Conservation (phyloP, 176 grass and related monocot species). For the Juncus effusus region DNA sequence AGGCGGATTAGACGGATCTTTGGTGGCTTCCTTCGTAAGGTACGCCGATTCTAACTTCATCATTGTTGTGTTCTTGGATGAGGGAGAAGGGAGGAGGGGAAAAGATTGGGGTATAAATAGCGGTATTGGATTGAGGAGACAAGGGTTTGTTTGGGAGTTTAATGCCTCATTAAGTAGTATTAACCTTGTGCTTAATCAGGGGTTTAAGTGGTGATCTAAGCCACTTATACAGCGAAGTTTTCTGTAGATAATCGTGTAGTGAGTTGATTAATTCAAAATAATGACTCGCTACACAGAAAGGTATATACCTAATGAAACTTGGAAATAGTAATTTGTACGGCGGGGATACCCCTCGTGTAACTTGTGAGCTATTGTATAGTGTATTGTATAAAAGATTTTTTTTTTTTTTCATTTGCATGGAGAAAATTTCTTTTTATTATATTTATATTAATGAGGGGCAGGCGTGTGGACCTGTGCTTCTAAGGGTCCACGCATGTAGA, state of each 20-base stretch:
- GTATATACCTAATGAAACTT: too few relatives aligned
- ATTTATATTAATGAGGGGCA: background rate
- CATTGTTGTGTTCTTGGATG: constrained; percentile 3
- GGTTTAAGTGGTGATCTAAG: background rate
- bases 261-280: background rate
- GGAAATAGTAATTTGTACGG: background rate
- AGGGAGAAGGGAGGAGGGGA: background rate
- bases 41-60: background rate
- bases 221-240: constrained; percentile 5
- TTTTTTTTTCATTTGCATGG: background rate
- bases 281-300: too few relatives aligned
- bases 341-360: constrained; percentile 3
- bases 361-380: background rate
- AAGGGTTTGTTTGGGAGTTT: constrained; percentile 19
- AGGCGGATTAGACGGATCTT: constrained; percentile 14
- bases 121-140: constrained; percentile 29
- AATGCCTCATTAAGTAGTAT: constrained; percentile 14
- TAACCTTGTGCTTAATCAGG: constrained; percentile 17
- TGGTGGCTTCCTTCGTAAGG: constrained; percentile 7
- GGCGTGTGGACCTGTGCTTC: too few relatives aligned
- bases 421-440: background rate
- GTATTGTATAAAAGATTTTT: constrained; percentile 7
- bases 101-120: constrained; percentile 20
- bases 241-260: constrained; percentile 16
- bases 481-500: too few relatives aligned